Base-by-base conservation (phyloP, 108 stramenopile species). In the Pseudonitzschia pungens region DNA sequence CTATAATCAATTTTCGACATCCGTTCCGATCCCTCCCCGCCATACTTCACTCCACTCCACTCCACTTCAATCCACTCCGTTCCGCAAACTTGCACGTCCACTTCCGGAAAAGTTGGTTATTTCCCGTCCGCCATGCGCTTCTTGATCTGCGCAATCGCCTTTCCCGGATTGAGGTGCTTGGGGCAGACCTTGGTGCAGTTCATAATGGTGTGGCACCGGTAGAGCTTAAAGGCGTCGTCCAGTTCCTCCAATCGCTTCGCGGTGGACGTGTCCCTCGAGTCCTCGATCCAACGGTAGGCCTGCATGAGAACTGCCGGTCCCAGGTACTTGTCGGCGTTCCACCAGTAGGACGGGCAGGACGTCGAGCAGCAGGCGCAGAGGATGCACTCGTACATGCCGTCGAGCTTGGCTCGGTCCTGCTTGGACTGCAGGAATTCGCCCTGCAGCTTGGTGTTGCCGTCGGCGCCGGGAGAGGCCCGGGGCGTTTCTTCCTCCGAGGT, bases 311-410 rank as follows among this genome's bases (percentile, higher is more conserved):
- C 97, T 10, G 98, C 97, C 26, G 98, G 96, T 70, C 98, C 97
- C 54, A 98, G 79, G 74, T 98, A 98, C 75, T 92, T 96, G 80
- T 97, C 96, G 28, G 93, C 90, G 80, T 94, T 96, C 98, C 98
- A 99, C 98, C 98, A 99, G 81, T 99, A 99, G 20, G 86, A 88
- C 9, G 98, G 97, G 78, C 98, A 99, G 22, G 96, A 82, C 15
- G 98, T 99, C 57, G 84, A 86, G 84, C 98, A 99, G 84, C 98
- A 99, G n/a, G 98, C 98, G 81, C 98, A 99, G 29, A 98, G 82
- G 73, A 99, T 99, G 86, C 97, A 99, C 87, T 98, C 97, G 77
- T 98, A 98, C 97, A 98, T 98, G 16, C 97, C 96, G 78, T 98
- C 97, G 48, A 98, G 77, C 77, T 94, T 95, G 86, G 91, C 86